phyloP scores from a whole-genome alignment of 345 rosid genomes.

The Carallia brachiata region DNA sequence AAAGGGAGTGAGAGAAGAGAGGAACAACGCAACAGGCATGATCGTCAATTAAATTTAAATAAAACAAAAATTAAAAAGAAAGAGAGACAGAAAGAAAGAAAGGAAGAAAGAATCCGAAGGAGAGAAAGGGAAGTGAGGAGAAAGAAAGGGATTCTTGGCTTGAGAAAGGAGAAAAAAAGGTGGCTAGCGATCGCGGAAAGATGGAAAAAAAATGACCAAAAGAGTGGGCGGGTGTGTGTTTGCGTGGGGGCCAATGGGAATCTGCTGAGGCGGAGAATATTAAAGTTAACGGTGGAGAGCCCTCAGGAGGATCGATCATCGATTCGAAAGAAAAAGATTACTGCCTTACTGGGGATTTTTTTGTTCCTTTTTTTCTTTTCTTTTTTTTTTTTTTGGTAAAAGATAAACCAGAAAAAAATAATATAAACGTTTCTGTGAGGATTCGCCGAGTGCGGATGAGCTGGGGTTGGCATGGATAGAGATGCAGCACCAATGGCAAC shows the following conservation, averaged over 20 bases:
- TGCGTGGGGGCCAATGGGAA: slow-evolving; percentile 16
- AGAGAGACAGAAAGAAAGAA: slow-evolving; percentile 7
- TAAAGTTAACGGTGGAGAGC: slow-evolving; percentile 20
- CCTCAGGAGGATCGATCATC: background rate
- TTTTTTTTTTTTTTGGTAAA: too few relatives aligned
- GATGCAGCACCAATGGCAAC: background rate
- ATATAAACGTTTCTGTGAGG: too few relatives aligned
- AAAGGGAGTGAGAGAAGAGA: background rate
- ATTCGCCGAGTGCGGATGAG: background rate
- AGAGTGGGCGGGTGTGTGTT: background rate
- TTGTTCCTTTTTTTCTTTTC: too few relatives aligned
- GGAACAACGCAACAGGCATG: slow-evolving; percentile 24
- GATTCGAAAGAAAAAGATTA: too few relatives aligned
- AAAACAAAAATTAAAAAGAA: slow-evolving; percentile 8
- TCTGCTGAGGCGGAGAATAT: slow-evolving; percentile 51
- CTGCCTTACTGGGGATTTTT: too few relatives aligned
- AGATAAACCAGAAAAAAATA: background rate
- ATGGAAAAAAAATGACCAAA: background rate
- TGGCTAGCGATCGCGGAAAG: slow-evolving; percentile 8
- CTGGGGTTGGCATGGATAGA: slow-evolving; percentile 9
- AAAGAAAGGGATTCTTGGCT: slow-evolving; percentile 71
- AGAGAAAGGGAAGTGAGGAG: slow-evolving; percentile 29
- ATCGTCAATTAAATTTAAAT: slow-evolving; percentile 28
- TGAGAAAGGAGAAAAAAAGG: slow-evolving; percentile 59
- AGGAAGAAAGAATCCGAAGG: slow-evolving; percentile 43